phyloP scores from a whole-genome alignment of 768 basidiomycete genomes.

The Lepiota subincarnata region DNA sequence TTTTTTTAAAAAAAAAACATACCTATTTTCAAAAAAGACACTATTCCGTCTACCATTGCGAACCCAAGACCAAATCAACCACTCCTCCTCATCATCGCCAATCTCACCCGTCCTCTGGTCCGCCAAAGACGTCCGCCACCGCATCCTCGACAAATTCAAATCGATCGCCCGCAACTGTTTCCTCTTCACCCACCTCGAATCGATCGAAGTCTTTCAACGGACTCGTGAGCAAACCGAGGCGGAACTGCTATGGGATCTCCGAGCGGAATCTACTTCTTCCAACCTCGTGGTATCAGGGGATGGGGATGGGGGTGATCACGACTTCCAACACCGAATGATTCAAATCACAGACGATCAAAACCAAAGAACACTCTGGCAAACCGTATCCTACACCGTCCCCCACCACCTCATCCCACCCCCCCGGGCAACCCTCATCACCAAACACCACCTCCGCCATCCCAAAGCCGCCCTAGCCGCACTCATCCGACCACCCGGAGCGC shows the following conservation, averaged over 20 bases:
- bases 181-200: slow-evolving; percentile 3
- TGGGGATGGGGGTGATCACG: no score
- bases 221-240: neutral
- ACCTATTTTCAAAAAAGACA: no score
- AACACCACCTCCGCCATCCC: neutral
- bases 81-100: no score
- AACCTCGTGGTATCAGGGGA: neutral
- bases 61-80: neutral
- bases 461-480: slow-evolving; percentile 5
- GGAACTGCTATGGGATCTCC: neutral
- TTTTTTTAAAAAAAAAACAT: no score
- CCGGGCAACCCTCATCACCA: neutral
- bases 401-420: neutral
- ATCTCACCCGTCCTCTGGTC: neutral
- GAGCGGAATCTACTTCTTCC: neutral
- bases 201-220: neutral
- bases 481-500: slow-evolving; percentile 3
- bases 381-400: neutral
- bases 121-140: neutral
- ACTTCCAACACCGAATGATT: neutral
- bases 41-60: slow-evolving; percentile 5
- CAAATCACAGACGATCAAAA: neutral
- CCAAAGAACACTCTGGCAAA: neutral
- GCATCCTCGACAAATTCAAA: slow-evolving; percentile 1
- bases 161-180: slow-evolving; percentile 1